A percentile compares a stretch with the other conserved stretches of the same genome.
These are phyloP conservation scores for Kokia cookei DNA, from an alignment of 441 rosid species.

Conservation along the genomic window DNA sequence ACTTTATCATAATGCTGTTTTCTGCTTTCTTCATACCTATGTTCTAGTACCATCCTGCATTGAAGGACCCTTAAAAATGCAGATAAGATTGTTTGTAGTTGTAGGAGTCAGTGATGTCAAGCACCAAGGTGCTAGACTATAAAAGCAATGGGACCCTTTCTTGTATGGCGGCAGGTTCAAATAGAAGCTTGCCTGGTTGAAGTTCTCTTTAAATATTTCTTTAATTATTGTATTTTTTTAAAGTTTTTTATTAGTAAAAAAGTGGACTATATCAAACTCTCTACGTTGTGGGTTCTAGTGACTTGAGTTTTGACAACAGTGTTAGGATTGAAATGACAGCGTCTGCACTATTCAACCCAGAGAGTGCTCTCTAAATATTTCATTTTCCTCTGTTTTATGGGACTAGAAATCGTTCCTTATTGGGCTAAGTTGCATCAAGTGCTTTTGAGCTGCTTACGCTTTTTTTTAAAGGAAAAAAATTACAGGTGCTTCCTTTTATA, in stretches of 20 bases:
- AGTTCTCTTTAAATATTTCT: not conserved
- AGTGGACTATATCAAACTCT: not conserved
- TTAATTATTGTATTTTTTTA: not conserved
- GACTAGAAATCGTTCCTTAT: not conserved
- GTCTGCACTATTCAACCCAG: not conserved
- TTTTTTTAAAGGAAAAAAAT: not conserved
- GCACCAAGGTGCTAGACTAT: not conserved
- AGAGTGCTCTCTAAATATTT: not conserved
- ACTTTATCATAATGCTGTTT: not conserved
- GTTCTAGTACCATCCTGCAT: not conserved
- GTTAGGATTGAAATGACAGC: not conserved
- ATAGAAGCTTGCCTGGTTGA: not conserved
- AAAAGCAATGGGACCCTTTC: not conserved
- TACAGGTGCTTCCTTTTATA: slow-evolving; percentile 9
- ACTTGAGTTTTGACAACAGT: not conserved
- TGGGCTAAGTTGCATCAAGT: not conserved
- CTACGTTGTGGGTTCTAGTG: not conserved
- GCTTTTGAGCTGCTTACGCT: not conserved
- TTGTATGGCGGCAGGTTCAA: not conserved
- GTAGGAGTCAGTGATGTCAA: not conserved
- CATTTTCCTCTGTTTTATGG: not conserved
- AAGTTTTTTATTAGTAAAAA: not conserved
- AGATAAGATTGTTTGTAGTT: not conserved
- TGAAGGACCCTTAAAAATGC: not conserved
- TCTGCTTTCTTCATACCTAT: not conserved